Percentiles rank a stretch among this genome's conserved stretches.
These are phyloP conservation scores for Shiraia bambusicola DNA, from an alignment of 2,329 filamentous ascomycete species.

Conservation along the genomic window DNA sequence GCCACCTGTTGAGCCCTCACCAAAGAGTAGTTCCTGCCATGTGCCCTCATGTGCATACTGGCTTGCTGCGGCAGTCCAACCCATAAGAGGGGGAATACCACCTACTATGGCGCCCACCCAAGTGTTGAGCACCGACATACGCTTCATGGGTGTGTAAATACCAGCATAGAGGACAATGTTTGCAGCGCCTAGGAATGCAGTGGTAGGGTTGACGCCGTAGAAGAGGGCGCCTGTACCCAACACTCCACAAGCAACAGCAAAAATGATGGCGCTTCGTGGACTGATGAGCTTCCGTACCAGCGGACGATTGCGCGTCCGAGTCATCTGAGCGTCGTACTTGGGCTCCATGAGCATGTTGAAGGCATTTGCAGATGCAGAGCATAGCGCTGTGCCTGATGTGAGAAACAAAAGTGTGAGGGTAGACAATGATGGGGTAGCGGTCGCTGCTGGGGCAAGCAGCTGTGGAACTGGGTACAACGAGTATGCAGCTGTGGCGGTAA, in stretches of 20 bases:
- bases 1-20: constrained; percentile 69
- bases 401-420: constrained; percentile 91
- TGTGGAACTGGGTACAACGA: constrained; percentile 90
- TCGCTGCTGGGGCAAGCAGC: constrained; percentile 71
- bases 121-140: constrained; percentile 82
- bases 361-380: constrained; percentile 87
- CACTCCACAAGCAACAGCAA: constrained; percentile 72
- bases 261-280: constrained; percentile 69
- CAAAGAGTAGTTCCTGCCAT: constrained; percentile 77
- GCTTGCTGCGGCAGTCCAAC: constrained; percentile 92
- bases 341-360: constrained; percentile 98
- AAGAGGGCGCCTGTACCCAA: constrained; percentile 74
- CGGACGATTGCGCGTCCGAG: constrained; percentile 85
- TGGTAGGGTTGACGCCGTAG: constrained; percentile 91
- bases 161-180: constrained; percentile 92
- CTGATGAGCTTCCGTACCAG: constrained; percentile 80
- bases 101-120: constrained; percentile 94
- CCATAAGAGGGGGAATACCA: constrained; percentile 94
- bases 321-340: constrained; percentile 88
- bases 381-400: constrained; percentile 83
- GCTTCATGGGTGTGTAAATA: constrained; percentile 89
- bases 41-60: constrained; percentile 67
- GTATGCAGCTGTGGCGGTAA: constrained; percentile 88
- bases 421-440: constrained; percentile 74
- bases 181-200: constrained; percentile 76